Evolutionary conservation across 805 yeast species (phyloP), one percentile per base, ranked within the genome.

Genomic region (Deakozyma indianensis): DNA sequence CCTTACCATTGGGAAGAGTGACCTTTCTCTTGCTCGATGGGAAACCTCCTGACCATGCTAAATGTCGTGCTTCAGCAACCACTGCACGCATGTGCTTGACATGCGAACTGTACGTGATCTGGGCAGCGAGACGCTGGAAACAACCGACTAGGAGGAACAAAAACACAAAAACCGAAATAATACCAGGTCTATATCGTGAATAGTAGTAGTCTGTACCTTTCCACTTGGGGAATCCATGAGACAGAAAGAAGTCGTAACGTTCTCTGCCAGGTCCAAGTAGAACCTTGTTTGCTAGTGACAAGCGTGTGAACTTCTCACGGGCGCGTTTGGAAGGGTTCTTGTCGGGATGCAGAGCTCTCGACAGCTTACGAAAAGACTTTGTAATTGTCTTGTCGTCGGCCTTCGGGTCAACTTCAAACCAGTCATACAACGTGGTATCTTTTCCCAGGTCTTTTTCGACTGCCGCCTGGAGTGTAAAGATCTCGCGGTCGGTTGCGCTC

Each of bases 271-370:
- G 64, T 46, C 71, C 67, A 52, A 90, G 71, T 42, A 88, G 67
- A 46, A 88, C 78, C 56, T 82, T 76, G 27, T 87, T 80, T 21
- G 85, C 83, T 23, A 78, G 61, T 27, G 92, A 83, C 29, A 92
- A 71, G 23, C 90, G 68, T 55, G 90, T 85, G 58, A 80, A 92
- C 35, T 85, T 69, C 52, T 78, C 83, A 50, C 74, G 78, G 3
- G 81, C 83, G 21, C 62, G 58, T 50, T 64, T 67, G 41, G 58
- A 57, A n/a, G 60, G 59, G 50, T 62, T 59, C 61, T 90, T 87
- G 63, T 90, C 98, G 0, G 98, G 98, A 58, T 90, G 98, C 53
- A 82, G 69, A 50, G 68, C 69, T 44, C 81, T 69, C 2, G 95
- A 79, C 25, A 80, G 58, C 54, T 76, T 80, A 57, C 84, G 77